These are phyloP conservation scores for Fusarium sp. DNA, from an alignment of 2,329 filamentous ascomycete species.

Conservation along the genomic window DNA sequence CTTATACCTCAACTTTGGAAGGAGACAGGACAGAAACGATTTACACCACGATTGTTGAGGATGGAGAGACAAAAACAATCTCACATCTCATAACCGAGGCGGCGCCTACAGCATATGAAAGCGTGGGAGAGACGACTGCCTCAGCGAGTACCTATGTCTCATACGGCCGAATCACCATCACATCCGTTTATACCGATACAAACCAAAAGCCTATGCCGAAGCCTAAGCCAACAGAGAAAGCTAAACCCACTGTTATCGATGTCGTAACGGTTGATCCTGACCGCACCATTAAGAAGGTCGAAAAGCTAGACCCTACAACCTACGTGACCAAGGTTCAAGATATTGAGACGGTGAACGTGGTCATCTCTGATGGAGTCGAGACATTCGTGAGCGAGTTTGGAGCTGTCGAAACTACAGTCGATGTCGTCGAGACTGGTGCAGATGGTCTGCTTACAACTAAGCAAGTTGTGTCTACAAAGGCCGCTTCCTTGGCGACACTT, in stretches of 20 bases:
- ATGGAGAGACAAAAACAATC: constrained; percentile 24
- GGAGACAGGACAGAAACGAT: constrained; percentile 15
- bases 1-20: constrained; percentile 13
- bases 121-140: constrained; percentile 40
- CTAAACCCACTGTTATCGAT: constrained; percentile 38
- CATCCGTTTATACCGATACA: constrained; percentile 37
- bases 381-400: constrained; percentile 31
- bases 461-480: constrained; percentile 26
- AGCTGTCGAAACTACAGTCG: constrained; percentile 27
- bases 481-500: constrained; percentile 29
- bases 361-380: constrained; percentile 22
- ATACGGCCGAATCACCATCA: constrained; percentile 44
- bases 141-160: constrained; percentile 42
- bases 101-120: constrained; percentile 21
- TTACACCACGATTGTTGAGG: constrained; percentile 22
- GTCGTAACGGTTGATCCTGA: constrained; percentile 38
- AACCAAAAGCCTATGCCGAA: constrained; percentile 18
- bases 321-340: constrained; percentile 35
- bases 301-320: constrained; percentile 39
- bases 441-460: constrained; percentile 32
- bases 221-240: constrained; percentile 23
- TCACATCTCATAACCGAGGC: constrained; percentile 18
- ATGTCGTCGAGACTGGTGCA: constrained; percentile 17
- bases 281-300: constrained; percentile 39
- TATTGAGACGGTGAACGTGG: constrained; percentile 32